A percentile compares a stretch with the other conserved stretches of the same genome.
These are phyloP conservation scores for Ogataea ramenticola DNA, from an alignment of 805 yeast species.

Conservation along the genomic window DNA sequence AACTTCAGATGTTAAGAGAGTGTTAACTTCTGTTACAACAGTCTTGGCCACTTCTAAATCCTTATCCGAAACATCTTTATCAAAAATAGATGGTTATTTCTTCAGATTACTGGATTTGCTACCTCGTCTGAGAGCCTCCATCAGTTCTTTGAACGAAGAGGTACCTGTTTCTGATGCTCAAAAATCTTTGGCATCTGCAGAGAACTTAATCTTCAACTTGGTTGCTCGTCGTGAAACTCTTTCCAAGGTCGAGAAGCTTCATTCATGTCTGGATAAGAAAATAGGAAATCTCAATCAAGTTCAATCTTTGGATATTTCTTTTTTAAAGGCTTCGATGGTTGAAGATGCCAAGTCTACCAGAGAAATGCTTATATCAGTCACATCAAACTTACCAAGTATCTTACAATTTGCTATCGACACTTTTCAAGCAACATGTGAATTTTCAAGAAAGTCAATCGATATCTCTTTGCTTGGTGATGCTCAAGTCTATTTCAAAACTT, in stretches of 20 bases:
- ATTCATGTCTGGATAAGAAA: slow-evolving; percentile 4
- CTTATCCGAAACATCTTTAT: slow-evolving; percentile 31
- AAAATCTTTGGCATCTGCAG: slow-evolving; percentile 70
- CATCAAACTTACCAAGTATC: slow-evolving; percentile 30
- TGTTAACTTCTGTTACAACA: slow-evolving; percentile 55
- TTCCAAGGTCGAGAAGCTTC: slow-evolving; percentile 18
- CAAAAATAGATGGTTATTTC: slow-evolving; percentile 45
- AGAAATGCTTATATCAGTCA: slow-evolving; percentile 2
- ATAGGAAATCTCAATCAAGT: slow-evolving; percentile 3
- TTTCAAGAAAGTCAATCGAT: slow-evolving; percentile 4
- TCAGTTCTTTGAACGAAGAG: slow-evolving; percentile 57
- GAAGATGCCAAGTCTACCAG: background rate
- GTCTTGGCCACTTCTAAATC: slow-evolving; percentile 51
- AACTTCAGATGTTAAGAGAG: slow-evolving; percentile 56
- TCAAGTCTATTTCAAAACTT: slow-evolving; percentile 12
- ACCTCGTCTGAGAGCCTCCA: slow-evolving; percentile 69
- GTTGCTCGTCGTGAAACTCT: slow-evolving; percentile 47
- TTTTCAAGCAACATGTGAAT: slow-evolving; percentile 6
- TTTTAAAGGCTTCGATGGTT: slow-evolving; percentile 4
- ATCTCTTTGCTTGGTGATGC: slow-evolving; percentile 17
- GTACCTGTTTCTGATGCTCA: slow-evolving; percentile 69
- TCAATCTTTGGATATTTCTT: background rate
- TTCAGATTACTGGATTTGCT: slow-evolving; percentile 69
- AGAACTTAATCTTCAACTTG: slow-evolving; percentile 57
- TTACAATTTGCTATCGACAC: slow-evolving; percentile 26